A percentile compares a stretch with the other conserved stretches of the same genome.
phyloP scores from a whole-genome alignment of 2,329 filamentous ascomycete genomes.

The Aplosporella prunicola region DNA sequence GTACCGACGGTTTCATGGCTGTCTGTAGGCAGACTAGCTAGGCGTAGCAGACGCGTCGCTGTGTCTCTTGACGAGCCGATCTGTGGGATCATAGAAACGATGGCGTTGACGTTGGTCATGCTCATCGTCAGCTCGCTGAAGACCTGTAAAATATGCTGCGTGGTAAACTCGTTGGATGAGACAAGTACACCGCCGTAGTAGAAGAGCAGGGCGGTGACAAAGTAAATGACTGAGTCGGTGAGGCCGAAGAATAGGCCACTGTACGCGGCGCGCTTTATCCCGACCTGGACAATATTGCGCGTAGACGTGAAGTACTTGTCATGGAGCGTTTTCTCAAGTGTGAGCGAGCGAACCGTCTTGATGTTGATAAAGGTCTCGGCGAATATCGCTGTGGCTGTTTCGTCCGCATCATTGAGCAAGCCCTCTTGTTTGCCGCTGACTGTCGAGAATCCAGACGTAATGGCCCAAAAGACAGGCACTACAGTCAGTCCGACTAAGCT shows the following conservation, averaged over 20 bases:
- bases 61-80: constrained; percentile 65
- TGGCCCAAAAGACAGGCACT: constrained; percentile 55
- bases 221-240: constrained; percentile 62
- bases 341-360: constrained; percentile 65
- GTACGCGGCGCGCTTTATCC: constrained; percentile 55
- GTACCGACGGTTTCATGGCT: constrained; percentile 51
- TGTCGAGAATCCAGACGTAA: constrained; percentile 56
- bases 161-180: constrained; percentile 38
- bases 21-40: constrained; percentile 50
- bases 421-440: constrained; percentile 65
- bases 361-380: constrained; percentile 72
- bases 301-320: constrained; percentile 50
- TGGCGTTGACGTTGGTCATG: constrained; percentile 59
- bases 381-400: constrained; percentile 52
- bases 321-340: constrained; percentile 62
- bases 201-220: constrained; percentile 70
- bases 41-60: constrained; percentile 61
- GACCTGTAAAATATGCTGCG: constrained; percentile 58
- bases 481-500: constrained; percentile 65
- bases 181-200: constrained; percentile 68
- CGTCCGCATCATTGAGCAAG: constrained; percentile 53
- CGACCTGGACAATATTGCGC: constrained; percentile 46
- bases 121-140: constrained; percentile 79
- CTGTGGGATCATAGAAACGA: constrained; percentile 70
- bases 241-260: constrained; percentile 66